Evolutionary conservation across 176 grass and related monocot species (phyloP), one percentile per base, ranked within the genome.

Genomic region (Ensete glaucum): DNA sequence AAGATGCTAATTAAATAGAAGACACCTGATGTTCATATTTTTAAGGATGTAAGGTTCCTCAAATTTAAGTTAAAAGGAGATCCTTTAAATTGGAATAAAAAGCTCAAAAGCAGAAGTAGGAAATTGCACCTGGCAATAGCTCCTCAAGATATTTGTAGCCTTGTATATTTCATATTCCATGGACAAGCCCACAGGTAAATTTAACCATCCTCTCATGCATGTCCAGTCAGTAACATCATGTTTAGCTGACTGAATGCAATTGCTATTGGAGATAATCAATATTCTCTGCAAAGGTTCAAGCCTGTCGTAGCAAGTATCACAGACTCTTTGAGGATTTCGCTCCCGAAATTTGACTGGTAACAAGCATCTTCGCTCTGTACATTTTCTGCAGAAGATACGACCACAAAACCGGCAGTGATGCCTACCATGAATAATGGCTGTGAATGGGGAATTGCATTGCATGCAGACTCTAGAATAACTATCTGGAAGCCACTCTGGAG

Each of bases 81-180:
- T 26, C 4, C 11, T 57, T 56, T 7, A 26, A 25, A 65, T 21
- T 29, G 43, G 9, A 12, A 19, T 34, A 74, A 24, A 50, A 52
- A 64, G 16, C 11, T 13, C 14, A 76, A 63, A 51, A 20, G 9
- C n/a, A 63, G 17, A 51, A 52, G 34, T 34, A 51, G 74, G 19
- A 52, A 64, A 52, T 16, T 24, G 34, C 21, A 90, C 93, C 88
- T 90, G 85, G 12, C 75, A 82, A 66, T 92, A 97, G 21, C 82
- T 93, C 76, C 26, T 87, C 27, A 90, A n/a, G 8, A 81, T 85
- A 73, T 83, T 88, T 67, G 93, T 71, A 19, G 90, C 90, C 78
- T 97, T 92, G 76, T 97, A 97, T 66, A 96, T 92, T 62, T 96
- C 87, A 51, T 92, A 80, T 58, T 96, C 93, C 93, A 92, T 90